A percentile compares a stretch with the other conserved stretches of the same genome.
These are phyloP conservation scores for Thelonectria olida DNA, from an alignment of 2,329 filamentous ascomycete genomes.

Conservation along the genomic window DNA sequence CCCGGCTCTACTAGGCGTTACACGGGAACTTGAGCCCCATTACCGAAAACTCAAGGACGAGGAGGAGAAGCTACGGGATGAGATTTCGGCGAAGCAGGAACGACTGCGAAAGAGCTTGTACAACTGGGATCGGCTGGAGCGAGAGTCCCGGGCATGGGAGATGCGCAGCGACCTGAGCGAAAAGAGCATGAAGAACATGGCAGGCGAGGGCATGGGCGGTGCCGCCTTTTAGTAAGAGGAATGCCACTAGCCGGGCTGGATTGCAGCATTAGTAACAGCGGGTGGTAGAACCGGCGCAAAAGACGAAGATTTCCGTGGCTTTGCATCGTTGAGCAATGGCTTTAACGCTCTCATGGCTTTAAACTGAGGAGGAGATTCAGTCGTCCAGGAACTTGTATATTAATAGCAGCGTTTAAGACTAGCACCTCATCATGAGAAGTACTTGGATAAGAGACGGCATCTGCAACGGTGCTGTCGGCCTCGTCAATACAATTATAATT, in stretches of 20 bases:
- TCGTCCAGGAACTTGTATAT: conserved; percentile 6
- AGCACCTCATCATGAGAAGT: too few species aligned
- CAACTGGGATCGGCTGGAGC: conserved; percentile 63
- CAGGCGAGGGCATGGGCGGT: conserved; percentile 64
- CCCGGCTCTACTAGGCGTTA: conserved; percentile 57
- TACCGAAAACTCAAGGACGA: conserved; percentile 64
- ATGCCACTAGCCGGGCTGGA: not conserved
- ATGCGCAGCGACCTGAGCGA: conserved; percentile 66
- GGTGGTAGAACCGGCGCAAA: conserved; percentile 19
- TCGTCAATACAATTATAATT: too few species aligned
- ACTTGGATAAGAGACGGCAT: too few species aligned
- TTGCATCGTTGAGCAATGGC: conserved; percentile 12
- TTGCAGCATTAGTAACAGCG: too few species aligned
- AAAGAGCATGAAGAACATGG: conserved; percentile 64
- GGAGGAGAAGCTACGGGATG: conserved; percentile 65
- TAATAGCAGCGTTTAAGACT: too few species aligned
- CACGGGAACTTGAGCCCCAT: conserved; percentile 64
- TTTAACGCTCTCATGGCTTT: conserved; percentile 1
- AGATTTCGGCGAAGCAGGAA: conserved; percentile 63
- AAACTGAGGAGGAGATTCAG: conserved; percentile 13
- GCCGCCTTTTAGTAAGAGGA: conserved; percentile 57
- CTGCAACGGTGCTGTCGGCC: too few species aligned
- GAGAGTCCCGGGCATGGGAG: conserved; percentile 63
- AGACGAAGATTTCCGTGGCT: conserved; percentile 11
- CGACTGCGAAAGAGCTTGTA: conserved; percentile 62